Evolutionary conservation across 495 filamentous ascomycete species (phyloP).

Genomic region (Daldinia childiae): DNA sequence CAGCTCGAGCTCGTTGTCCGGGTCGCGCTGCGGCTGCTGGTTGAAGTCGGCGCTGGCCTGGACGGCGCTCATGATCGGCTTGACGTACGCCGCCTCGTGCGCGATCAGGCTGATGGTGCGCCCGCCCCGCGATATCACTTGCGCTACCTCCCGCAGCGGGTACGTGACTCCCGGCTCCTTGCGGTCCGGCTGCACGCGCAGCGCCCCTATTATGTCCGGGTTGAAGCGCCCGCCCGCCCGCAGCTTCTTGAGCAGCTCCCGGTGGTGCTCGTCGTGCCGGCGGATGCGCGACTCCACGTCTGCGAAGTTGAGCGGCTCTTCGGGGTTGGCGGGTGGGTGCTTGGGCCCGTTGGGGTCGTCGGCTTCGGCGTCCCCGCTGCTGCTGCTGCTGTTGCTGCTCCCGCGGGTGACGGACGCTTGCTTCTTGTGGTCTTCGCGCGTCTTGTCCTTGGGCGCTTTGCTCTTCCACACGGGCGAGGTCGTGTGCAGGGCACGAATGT

Average conservation of each 20-base stretch:
- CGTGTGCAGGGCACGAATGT: neutral
- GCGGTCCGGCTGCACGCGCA: constrained; percentile 67
- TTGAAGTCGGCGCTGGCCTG: constrained; percentile 68
- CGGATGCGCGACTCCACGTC: constrained; percentile 68
- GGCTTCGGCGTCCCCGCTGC: neutral
- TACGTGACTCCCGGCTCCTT: constrained; percentile 55
- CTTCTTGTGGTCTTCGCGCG: neutral
- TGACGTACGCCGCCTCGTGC: constrained; percentile 65
- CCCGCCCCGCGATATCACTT: constrained; percentile 74
- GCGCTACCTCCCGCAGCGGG: constrained; percentile 75
- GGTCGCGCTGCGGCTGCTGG: constrained; percentile 75
- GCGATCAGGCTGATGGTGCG: constrained; percentile 72
- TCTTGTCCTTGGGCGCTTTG: constrained; percentile 4
- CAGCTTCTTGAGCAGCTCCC: constrained; percentile 71
- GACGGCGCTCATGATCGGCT: constrained; percentile 77
- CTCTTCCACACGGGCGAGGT: neutral
- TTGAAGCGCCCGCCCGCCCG: constrained; percentile 69
- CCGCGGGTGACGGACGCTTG: neutral
- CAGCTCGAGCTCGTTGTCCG: constrained; percentile 75
- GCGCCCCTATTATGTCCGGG: constrained; percentile 68
- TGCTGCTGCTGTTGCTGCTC: neutral
- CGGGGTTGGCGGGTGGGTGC: constrained; percentile 43
- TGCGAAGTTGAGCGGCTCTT: constrained; percentile 75
- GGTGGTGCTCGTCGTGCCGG: constrained; percentile 64
- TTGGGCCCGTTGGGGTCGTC: constrained; percentile 36